Base-by-base conservation (phyloP, 2,329 filamentous ascomycete species). In the Alternaria sp. region DNA sequence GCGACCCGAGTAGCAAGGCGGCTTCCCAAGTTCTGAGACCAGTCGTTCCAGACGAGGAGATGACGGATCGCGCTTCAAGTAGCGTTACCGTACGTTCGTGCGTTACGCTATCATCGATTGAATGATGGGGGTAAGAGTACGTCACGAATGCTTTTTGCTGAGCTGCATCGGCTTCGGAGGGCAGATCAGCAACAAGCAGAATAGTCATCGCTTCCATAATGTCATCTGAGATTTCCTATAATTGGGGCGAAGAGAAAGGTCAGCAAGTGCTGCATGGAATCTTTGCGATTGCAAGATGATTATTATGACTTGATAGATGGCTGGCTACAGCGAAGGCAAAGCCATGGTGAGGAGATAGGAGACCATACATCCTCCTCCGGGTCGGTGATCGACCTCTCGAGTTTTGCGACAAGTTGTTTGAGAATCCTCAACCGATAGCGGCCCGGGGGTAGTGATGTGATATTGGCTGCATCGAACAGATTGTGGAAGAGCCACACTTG, bases 281-380 rank as follows among this genome's bases (percentile, higher is more conserved):
- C 30, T 45, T 53, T 47, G 53, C 49, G 33, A 30, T 41, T 44
- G 43, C 20, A 44, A 15, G n/a, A 43, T 55, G 37, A n/a, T 21
- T 51, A 49, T 45, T 49, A 28, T 46, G 25, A 25, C 33, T 44
- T 33, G 30, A 51, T 28, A 26, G 33, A 43, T 55, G 56, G 49
- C 28, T 53, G 50, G 54, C 41, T 53, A 56, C 14, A 21, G 30
- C 30, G 30, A 43, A 6, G 30, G 9, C 62, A 46, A 60, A 65
- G 58, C 54, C 26, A 60, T 49, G 30, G 55, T 55, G 61, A 73
- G 58, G 65, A 71, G 66, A 76, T 58, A 78, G 76, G 65, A 71
- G 63, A 56, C 84, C 92, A 84, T 90, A 97, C 94, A 90, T 97
- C 89, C 85, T 92, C 86, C 71, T 97, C 92, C 80, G 93, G 94